Base-by-base conservation (phyloP, 139 green algal species). In the Auxenochlorella pyrenoidosa region DNA sequence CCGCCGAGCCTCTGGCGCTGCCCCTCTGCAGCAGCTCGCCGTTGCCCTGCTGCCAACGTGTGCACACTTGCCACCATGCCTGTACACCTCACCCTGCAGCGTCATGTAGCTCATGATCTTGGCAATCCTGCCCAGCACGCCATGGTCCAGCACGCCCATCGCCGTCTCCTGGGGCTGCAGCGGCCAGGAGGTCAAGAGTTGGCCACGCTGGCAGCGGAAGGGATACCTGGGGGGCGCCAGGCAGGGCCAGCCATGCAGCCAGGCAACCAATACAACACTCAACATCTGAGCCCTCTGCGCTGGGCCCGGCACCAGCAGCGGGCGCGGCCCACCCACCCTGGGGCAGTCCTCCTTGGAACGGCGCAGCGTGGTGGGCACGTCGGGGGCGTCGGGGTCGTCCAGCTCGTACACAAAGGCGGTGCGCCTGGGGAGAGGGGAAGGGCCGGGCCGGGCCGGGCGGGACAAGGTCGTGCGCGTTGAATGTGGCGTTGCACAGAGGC, bases 381-480 rank as follows among this genome's bases (percentile, higher is more conserved):
- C 89, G 24, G 65, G 71, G 1, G 34, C 63, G 30, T 84, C 82
- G 6, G 88, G 87, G 60, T 94, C 91, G 21, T 97, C 94, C 88
- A 98, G 93, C 34, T 98, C 94, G 81, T 97, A 99, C 75, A 98
- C 89, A 91, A 98, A 99, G 0, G 96, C 93, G 24, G 91, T 98
- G 75, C 80, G 80, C 40, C 80, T 85, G n/a, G 68, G 68, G 68
- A 43, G 68, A 10, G 63, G 8, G 5, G 63, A 38, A 26, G 63
- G 28, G 63, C 1, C 26, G 22, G 63, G 54, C 10, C 8, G 47
- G 47, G 47, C 10, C 8, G 47, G 18, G 54, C 22, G 54, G 54
- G 54, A 13, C 16, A 24, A 10, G 47, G 47, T 54, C n/a, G n/a
- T n/a, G n/a, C n/a, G n/a, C n/a, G n/a, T n/a, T n/a, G n/a, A n/a